A percentile compares a stretch with the other conserved stretches of the same genome.
phyloP scores from a whole-genome alignment of 2,329 filamentous ascomycete species.

The Diaporthe citri region DNA sequence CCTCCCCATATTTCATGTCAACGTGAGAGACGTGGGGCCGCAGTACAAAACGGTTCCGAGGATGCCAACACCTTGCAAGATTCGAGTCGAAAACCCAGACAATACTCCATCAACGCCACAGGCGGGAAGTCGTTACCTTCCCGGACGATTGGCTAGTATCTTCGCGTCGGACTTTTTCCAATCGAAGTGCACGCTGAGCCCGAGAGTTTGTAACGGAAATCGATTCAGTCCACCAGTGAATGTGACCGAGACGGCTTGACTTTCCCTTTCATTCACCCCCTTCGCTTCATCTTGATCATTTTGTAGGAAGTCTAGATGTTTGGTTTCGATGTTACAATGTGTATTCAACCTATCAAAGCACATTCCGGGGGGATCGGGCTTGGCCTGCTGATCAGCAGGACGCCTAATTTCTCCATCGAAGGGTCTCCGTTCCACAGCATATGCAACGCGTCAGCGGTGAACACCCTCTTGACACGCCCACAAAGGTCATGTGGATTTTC shows the following conservation, averaged over 20 bases:
- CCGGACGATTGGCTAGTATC: background rate
- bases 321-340: background rate
- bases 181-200: background rate
- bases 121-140: background rate
- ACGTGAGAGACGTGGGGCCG: background rate
- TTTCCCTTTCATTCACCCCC: background rate
- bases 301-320: too few species aligned
- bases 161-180: background rate
- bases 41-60: background rate
- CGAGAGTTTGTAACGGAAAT: too few species aligned
- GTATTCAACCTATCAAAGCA: background rate
- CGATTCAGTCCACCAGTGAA: too few species aligned
- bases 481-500: too few species aligned
- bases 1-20: background rate
- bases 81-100: background rate
- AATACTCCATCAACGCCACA: background rate
- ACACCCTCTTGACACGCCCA: background rate
- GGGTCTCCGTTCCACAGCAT: slow-evolving; percentile 19
- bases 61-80: background rate
- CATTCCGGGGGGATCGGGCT: background rate
- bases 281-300: background rate
- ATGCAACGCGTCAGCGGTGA: slow-evolving; percentile 17
- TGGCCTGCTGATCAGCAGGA: slow-evolving; percentile 8
- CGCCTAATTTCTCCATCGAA: background rate
- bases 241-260: background rate